Base-by-base conservation (phyloP, 164 flowering plant genomes). In the Magnolia officinalis region DNA sequence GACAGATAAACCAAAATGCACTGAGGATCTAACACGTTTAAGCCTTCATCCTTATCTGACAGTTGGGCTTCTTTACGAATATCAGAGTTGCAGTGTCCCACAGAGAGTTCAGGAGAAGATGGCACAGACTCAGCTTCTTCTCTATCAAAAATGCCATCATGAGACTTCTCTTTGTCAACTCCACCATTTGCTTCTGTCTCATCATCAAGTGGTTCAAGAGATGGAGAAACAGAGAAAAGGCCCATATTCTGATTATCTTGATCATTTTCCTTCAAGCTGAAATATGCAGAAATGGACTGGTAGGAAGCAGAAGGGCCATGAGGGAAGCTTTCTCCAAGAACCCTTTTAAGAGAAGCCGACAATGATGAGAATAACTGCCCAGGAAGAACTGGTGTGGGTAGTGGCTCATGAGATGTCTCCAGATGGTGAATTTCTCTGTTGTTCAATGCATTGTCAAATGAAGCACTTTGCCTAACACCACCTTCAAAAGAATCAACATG, bases 1-100 rank as follows among this genome's bases (percentile, higher is more conserved):
- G 98, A 96, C 89, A 83, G 83, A 84, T 90, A 81, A 84, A 93
- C 90, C 87, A 94, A 86, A 67, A 96, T 91, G 81, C 96, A 90
- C 77, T 90, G 91, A 52, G 90, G 85, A 78, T 92, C 92, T 79
- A 89, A 79, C 31, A 87, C 70, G n/a, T 83, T 65, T 66, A 78
- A 79, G 68, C 82, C 78, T 65, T 75, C 88, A 83, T 87, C 87
- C 83, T 80, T 85, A 65, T 31, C 71, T 11, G 83, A 83, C 49
- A 73, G 11, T 67, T 79, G 72, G 18, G 82, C 79, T 50, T 85
- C 84, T 66, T 73, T 21, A 70, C 59, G 55, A 19, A 31, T 72
- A 80, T 20, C 74, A 79, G 70, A 45, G 71, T 77, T 79, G 71
- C 23, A 24, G 20, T 37, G 29, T 8, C 80, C 84, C n/a, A 20